Evolutionary conservation across 768 basidiomycete species (phyloP), one percentile per base, ranked within the genome.

Genomic region (Lentinula boryana): DNA sequence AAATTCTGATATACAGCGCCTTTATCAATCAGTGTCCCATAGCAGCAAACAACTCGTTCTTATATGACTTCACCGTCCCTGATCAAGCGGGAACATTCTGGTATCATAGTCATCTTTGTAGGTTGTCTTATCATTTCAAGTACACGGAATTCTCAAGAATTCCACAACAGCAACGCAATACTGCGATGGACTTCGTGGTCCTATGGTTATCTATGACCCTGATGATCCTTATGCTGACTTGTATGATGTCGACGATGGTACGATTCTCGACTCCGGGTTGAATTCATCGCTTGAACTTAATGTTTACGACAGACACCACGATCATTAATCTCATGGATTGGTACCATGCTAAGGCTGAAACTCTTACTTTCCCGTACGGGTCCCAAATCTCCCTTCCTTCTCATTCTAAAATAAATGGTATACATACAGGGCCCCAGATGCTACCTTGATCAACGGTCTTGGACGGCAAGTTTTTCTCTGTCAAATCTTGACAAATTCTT

Each of bases 241-340:
- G 16, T 81, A 82, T 62, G 80, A 81, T 60, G 69, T 79, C 12
- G 80, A 81, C 59, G 72, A 81, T 65, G 78, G 80, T 78, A 44
- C 63, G 62, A 40, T 27, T 33, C 38, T 9, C 48, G 40, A 46
- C 58, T 58, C 6, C 7, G 48, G 35, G 10, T 31, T 35, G 3
- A 35, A 35, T 21, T 32, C 2, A 46, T 66, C 12, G 67, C 48
- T 16, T 44, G 56, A 2, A 12, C 13, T 41, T 8, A 27, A 31
- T 48, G 13, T 41, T n/a, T 10, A 23, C 13, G 36, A 13, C 48
- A 78, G 80, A 76, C 43, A 66, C 54, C n/a, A 80, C 79, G 3
- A 56, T 81, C 32, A 74, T 81, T 44, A 75, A 73, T 1, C 67
- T 81, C 18, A 69, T 75, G 5, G 81, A 80, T 59, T 82, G 80